Percentiles rank a stretch among this genome's conserved stretches.
phyloP scores from a whole-genome alignment of 805 yeast species.

The Starmera amethionina region DNA sequence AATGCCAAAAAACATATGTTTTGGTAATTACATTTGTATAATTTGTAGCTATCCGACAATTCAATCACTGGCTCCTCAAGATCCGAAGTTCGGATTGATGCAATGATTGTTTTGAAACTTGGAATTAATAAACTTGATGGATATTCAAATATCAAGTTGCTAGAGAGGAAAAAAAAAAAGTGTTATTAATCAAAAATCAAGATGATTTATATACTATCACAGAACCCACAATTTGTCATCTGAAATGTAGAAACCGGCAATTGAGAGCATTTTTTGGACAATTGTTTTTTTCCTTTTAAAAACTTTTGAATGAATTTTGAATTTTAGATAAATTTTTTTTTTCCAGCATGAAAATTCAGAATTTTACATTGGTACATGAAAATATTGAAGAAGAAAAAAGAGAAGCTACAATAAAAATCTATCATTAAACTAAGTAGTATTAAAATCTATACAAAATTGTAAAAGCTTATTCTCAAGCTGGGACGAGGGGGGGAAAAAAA shows the following conservation, averaged over 20 bases:
- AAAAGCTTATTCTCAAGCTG: too few relatives aligned
- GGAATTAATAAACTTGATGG: conserved; percentile 25
- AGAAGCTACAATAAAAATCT: too few relatives aligned
- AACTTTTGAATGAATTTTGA: too few relatives aligned
- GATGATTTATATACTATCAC: too few relatives aligned
- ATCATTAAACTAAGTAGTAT: too few relatives aligned
- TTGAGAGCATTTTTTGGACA: conserved; percentile 1
- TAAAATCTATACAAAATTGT: too few relatives aligned
- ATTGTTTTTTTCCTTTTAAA: too few relatives aligned
- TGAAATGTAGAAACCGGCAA: conserved; percentile 29
- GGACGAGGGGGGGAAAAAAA: neutral
- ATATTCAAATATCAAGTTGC: conserved; percentile 28
- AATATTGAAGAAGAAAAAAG: too few relatives aligned
- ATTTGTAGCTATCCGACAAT: conserved; percentile 10
- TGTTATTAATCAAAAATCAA: too few relatives aligned
- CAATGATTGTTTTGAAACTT: conserved; percentile 17
- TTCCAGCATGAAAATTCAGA: too few relatives aligned
- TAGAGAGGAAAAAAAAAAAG: conserved; percentile 3
- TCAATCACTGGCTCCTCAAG: conserved; percentile 13
- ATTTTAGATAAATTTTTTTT: too few relatives aligned
- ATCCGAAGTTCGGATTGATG: conserved; percentile 12
- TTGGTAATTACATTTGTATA: conserved; percentile 7
- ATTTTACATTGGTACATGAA: too few relatives aligned
- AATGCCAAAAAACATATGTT: conserved; percentile 10
- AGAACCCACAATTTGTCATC: conserved; percentile 32